A percentile compares a stretch with the other conserved stretches of the same genome.
Conservation (phyloP, 345 rosid genomes). For the Bruguiera sexangula region DNA sequence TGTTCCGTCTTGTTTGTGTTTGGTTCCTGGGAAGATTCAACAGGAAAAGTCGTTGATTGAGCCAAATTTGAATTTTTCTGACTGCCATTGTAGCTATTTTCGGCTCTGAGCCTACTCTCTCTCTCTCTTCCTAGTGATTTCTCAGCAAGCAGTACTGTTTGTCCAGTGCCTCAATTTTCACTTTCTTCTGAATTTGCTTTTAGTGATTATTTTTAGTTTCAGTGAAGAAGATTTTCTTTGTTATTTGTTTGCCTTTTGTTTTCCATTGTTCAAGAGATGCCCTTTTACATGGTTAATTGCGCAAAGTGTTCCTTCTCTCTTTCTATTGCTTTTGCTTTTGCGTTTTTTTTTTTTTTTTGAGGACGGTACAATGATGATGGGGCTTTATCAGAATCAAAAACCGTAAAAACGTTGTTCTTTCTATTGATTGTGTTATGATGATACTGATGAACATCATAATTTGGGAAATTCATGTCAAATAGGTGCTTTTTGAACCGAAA, state of each 20-base stretch:
- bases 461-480: no score
- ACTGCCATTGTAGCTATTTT: neutral
- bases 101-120: neutral
- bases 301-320: neutral
- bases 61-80: neutral
- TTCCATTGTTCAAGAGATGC: neutral
- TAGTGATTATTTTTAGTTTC: neutral
- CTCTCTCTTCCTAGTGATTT: neutral
- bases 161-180: neutral
- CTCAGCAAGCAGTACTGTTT: neutral
- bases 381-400: no score
- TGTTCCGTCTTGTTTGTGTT: neutral
- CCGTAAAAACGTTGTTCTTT: no score
- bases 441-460: no score
- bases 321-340: no score
- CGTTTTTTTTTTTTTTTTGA: neutral
- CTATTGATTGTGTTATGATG: neutral
- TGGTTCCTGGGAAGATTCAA: neutral
- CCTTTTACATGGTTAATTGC: neutral
- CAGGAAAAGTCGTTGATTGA: no score
- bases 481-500: no score
- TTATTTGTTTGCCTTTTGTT: neutral
- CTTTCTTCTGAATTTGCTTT: neutral
- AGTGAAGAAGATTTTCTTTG: neutral
- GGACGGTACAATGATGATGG: no score